A percentile compares a stretch with the other conserved stretches of the same genome.
These are phyloP conservation scores for Scutellaria minor DNA, from an alignment of 257 asterid species.

Conservation along the genomic window DNA sequence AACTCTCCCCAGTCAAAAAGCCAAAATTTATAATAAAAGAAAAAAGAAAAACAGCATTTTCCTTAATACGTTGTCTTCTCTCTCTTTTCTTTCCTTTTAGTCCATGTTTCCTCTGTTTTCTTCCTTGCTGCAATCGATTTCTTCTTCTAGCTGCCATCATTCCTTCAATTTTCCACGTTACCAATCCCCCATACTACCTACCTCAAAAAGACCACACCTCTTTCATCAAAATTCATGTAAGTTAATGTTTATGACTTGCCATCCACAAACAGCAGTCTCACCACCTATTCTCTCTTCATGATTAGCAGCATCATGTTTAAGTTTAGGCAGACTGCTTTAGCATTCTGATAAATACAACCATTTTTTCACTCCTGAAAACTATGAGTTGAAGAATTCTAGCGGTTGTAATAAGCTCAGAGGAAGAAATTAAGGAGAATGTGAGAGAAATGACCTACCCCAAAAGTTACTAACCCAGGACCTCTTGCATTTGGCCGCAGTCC, in stretches of 20 bases:
- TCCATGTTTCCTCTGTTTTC: not conserved
- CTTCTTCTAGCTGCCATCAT: not conserved
- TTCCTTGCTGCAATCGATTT: not conserved
- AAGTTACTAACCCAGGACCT: conserved; percentile 98
- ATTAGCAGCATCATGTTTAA: not conserved
- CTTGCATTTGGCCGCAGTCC: conserved; percentile 98
- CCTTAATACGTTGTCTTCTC: not conserved
- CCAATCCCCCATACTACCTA: not conserved
- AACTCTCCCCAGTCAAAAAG: not conserved
- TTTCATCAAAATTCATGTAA: not conserved
- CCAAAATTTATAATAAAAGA: not conserved
- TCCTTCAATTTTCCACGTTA: not conserved
- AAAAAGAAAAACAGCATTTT: not conserved
- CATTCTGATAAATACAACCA: conserved; percentile 14
- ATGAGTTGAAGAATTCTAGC: not conserved
- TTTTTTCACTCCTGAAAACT: not conserved
- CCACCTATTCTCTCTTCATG: not conserved
- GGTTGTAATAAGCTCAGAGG: not conserved
- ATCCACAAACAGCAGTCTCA: conserved; percentile 13
- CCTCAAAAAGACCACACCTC: not conserved
- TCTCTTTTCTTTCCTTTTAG: not conserved
- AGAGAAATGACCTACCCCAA: conserved; percentile 73
- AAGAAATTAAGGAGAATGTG: not conserved
- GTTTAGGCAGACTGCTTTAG: not conserved
- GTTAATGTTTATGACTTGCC: not conserved